These are phyloP conservation scores for Parasarocladium wereldwijsianum DNA, from an alignment of 2,329 filamentous ascomycete genomes.

Conservation along the genomic window DNA sequence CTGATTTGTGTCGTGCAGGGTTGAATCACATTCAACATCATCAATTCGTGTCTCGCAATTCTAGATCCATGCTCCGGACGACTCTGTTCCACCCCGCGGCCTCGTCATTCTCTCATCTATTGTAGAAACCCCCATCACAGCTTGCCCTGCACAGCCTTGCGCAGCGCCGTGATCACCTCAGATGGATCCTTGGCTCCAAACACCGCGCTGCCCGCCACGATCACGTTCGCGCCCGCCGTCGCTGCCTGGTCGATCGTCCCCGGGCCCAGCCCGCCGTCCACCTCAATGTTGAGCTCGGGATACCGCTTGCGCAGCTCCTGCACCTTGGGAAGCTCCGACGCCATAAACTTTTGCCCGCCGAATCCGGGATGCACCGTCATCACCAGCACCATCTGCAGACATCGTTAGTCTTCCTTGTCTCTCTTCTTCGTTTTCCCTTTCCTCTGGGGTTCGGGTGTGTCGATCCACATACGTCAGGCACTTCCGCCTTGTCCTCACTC, in stretches of 20 bases:
- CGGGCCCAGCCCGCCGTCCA: constrained; percentile 81
- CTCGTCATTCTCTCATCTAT: no score
- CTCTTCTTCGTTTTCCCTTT: not conserved
- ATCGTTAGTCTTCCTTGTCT: not conserved
- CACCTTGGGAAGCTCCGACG: constrained; percentile 88
- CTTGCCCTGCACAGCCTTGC: constrained; percentile 50
- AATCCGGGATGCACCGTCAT: constrained; percentile 99
- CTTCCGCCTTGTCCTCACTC: constrained; percentile 53
- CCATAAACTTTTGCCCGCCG: constrained; percentile 97
- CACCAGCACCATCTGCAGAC: constrained; percentile 80
- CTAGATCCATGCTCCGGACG: no score
- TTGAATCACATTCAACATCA: no score
- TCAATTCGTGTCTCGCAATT: no score
- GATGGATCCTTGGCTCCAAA: constrained; percentile 83
- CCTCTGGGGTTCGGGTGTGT: not conserved
- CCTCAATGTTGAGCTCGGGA: constrained; percentile 89
- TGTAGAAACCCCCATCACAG: no score
- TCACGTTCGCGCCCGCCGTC: constrained; percentile 92
- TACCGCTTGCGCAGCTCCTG: constrained; percentile 68
- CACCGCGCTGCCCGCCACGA: constrained; percentile 90
- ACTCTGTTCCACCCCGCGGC: no score
- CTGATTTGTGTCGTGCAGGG: no score
- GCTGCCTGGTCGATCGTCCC: constrained; percentile 88
- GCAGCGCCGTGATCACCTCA: constrained; percentile 71
- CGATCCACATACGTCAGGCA: constrained; percentile 62